Conservation (phyloP, 345 rosid species). For the Abelmoschus esculentus region DNA sequence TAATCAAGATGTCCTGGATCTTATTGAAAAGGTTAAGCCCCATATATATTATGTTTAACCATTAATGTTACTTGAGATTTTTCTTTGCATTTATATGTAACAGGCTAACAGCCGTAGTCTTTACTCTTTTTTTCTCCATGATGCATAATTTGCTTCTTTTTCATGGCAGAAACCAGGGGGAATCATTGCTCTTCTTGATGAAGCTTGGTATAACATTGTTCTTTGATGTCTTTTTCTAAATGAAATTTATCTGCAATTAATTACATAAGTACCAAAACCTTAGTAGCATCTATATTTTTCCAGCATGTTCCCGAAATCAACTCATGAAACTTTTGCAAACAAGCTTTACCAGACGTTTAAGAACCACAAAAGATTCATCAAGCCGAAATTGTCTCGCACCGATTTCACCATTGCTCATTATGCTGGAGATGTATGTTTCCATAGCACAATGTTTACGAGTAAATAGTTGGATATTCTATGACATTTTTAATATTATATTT, state of each 20-base stretch:
- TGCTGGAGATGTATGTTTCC: constrained; percentile 78
- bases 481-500: background rate
- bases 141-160: background rate
- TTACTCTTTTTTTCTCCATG: background rate
- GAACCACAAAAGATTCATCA: constrained; percentile 75
- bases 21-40: constrained; percentile 70
- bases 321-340: constrained; percentile 89
- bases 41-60: background rate
- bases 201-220: constrained; percentile 59
- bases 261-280: background rate
- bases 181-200: constrained; percentile 73
- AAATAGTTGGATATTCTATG: background rate
- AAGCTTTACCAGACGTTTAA: constrained; percentile 94
- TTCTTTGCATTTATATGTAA: background rate
- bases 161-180: constrained; percentile 74
- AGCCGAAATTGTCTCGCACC: constrained; percentile 91
- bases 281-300: constrained; percentile 7
- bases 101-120: no score
- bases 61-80: background rate
- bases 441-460: background rate
- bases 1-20: constrained; percentile 93
- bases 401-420: constrained; percentile 85
- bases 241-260: background rate
- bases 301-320: constrained; percentile 99
- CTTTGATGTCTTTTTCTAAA: background rate